phyloP scores from a whole-genome alignment of 2,329 filamentous ascomycete species.

The Fusarium proliferatum region DNA sequence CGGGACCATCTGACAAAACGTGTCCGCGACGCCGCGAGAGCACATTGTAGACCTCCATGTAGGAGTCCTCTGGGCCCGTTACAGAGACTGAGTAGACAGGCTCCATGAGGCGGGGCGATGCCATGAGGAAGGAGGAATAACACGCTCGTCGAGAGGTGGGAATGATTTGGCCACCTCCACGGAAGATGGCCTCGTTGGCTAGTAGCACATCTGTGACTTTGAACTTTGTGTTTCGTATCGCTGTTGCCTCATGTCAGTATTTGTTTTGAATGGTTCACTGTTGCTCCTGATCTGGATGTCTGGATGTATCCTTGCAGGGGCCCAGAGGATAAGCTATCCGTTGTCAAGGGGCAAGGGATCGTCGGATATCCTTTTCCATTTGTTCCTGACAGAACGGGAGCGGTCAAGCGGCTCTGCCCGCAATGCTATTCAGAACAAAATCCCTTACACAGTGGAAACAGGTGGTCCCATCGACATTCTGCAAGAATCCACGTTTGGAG shows the following conservation, averaged over 20 bases:
- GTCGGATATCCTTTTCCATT: slow-evolving; percentile 22
- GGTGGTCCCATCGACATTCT: slow-evolving; percentile 36
- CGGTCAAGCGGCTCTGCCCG: slow-evolving; percentile 37
- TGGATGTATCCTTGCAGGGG: slow-evolving; percentile 23
- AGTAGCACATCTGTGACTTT: slow-evolving; percentile 91
- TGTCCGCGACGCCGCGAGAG: slow-evolving; percentile 89
- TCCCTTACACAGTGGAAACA: slow-evolving; percentile 26
- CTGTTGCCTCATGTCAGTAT: slow-evolving; percentile 57
- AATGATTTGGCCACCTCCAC: slow-evolving; percentile 96
- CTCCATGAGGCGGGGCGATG: slow-evolving; percentile 95
- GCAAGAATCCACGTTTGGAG: slow-evolving; percentile 20
- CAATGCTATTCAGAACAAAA: slow-evolving; percentile 7
- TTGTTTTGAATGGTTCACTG: slow-evolving; percentile 10
- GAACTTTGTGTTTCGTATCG: slow-evolving; percentile 98
- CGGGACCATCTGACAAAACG: slow-evolving; percentile 91
- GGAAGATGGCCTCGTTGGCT: slow-evolving; percentile 90
- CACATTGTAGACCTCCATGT: slow-evolving; percentile 90
- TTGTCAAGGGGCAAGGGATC: slow-evolving; percentile 35
- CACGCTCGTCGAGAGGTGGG: slow-evolving; percentile 92
- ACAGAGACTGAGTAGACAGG: slow-evolving; percentile 93
- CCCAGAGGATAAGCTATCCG: slow-evolving; percentile 25
- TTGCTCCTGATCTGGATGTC: not conserved
- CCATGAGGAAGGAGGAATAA: slow-evolving; percentile 97
- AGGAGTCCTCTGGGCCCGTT: slow-evolving; percentile 90
- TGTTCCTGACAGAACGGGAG: slow-evolving; percentile 23